phyloP scores from a whole-genome alignment of 768 basidiomycete genomes.

The Macrocybe gigantea region DNA sequence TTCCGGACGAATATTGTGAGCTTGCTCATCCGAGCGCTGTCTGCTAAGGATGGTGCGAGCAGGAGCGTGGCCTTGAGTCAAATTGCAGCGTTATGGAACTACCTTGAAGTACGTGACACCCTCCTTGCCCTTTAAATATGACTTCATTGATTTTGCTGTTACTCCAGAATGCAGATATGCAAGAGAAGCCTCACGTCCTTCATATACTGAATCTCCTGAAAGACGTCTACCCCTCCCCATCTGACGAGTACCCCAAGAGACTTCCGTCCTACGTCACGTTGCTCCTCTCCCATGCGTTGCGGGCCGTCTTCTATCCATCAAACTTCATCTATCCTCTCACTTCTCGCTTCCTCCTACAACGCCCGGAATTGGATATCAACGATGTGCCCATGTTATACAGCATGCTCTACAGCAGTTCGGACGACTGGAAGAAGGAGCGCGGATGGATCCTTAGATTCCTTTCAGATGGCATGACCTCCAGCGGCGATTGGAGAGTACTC shows the following conservation, averaged over 20 bases:
- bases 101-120: conserved; percentile 50
- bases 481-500: conserved; percentile 77
- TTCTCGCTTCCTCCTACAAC: conserved; percentile 84
- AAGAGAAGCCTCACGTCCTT: conserved; percentile 70
- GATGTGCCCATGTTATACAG: conserved; percentile 91
- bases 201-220: conserved; percentile 66
- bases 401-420: conserved; percentile 77
- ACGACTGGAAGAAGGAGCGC: conserved; percentile 85
- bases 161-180: conserved; percentile 54
- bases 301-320: conserved; percentile 81
- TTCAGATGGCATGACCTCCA: conserved; percentile 70
- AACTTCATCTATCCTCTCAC: conserved; percentile 85
- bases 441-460: conserved; percentile 84
- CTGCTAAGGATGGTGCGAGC: conserved; percentile 54
- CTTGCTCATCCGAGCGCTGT: conserved; percentile 66
- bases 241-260: conserved; percentile 37
- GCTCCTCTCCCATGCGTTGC: conserved; percentile 76
- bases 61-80: conserved; percentile 59
- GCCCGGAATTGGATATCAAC: conserved; percentile 68
- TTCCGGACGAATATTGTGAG: conserved; percentile 77
- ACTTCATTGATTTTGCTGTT: not conserved
- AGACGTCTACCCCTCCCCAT: conserved; percentile 43
- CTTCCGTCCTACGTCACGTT: conserved; percentile 78
- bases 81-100: conserved; percentile 53
- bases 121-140: not conserved